Evolutionary conservation across 2,329 filamentous ascomycete species (phyloP), one percentile per base, ranked within the genome.

Genomic region (Alternaria gaisen): DNA sequence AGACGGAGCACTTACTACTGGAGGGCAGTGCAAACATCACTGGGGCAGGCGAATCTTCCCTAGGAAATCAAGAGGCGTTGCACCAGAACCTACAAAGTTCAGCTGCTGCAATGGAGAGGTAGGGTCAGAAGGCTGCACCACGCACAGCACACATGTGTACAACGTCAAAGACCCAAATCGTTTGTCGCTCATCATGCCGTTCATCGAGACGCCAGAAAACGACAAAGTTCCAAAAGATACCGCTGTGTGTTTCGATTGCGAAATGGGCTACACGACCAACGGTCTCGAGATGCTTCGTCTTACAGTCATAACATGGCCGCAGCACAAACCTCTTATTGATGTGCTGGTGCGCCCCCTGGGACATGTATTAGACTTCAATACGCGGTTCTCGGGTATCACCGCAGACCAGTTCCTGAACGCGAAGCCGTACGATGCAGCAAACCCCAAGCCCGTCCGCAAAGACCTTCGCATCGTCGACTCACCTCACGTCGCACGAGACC

Each of bases 211-310:
- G 0, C 94, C 94, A 0, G 79, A 83, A 12, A 93, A 93, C 66
- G 76, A 81, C 1, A 70, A 80, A 12, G 73, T 69, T 1, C 64
- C 71, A 4, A 64, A 66, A 34, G 50, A 72, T 1, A 86, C 86
- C 36, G 92, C 91, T 3, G 88, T 98, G 11, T 91, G 89, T 65
- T 94, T 99, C 71, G 95, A 99, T 77, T 98, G 95, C 72, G 95
- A 99, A 76, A 99, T 99, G 95, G 92, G 92, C 5, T 98, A 97
- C 74, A 99, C 96, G 0, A 91, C 92, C 1, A 80, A 90, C 51
- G 95, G 96, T 0, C 82, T 98, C 66, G 95, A 99, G 77, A 85
- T 99, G 18, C 90, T 98, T 58, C 92, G 95, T 9, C 80, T 99
- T 3, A 98, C 95, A 0, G 94, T 92, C 5, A 90, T 94, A 4